Evolutionary conservation across 2,329 filamentous ascomycete genomes (phyloP).

Genomic region (Fragosphaeria purpurea): DNA sequence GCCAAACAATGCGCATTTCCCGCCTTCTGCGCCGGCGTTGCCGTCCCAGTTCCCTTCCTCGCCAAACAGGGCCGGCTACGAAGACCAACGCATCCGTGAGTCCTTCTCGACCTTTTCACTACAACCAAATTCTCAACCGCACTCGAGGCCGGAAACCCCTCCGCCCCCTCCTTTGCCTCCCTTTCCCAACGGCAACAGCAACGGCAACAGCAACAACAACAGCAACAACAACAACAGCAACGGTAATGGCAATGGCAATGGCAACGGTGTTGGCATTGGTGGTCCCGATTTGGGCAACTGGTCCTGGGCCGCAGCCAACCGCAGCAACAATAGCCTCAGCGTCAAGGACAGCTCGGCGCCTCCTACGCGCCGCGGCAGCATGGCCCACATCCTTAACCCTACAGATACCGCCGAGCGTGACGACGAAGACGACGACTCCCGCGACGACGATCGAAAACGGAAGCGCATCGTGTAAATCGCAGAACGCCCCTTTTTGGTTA

Average conservation of each 20-base stretch:
- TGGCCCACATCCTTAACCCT: constrained; percentile 54
- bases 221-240: constrained; percentile 24
- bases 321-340: constrained; percentile 33
- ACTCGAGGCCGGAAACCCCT: constrained; percentile 44
- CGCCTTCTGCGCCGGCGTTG: constrained; percentile 44
- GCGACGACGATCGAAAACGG: constrained; percentile 50
- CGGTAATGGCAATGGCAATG: constrained; percentile 23
- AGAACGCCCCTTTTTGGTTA: background rate
- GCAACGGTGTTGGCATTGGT: constrained; percentile 13
- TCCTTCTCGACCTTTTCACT: constrained; percentile 46
- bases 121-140: constrained; percentile 33
- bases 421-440: constrained; percentile 44
- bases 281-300: constrained; percentile 38
- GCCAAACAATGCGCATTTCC: constrained; percentile 51
- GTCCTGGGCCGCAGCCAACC: constrained; percentile 44
- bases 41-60: constrained; percentile 45
- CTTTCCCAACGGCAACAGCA: constrained; percentile 33
- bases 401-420: constrained; percentile 46
- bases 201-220: constrained; percentile 14
- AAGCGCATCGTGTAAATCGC: constrained; percentile 42
- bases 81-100: constrained; percentile 48
- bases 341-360: constrained; percentile 47
- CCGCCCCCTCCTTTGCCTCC: constrained; percentile 42
- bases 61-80: constrained; percentile 36
- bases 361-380: constrained; percentile 47